Conservation (phyloP, 2,329 filamentous ascomycete species). For the Fusarium chuoi region DNA sequence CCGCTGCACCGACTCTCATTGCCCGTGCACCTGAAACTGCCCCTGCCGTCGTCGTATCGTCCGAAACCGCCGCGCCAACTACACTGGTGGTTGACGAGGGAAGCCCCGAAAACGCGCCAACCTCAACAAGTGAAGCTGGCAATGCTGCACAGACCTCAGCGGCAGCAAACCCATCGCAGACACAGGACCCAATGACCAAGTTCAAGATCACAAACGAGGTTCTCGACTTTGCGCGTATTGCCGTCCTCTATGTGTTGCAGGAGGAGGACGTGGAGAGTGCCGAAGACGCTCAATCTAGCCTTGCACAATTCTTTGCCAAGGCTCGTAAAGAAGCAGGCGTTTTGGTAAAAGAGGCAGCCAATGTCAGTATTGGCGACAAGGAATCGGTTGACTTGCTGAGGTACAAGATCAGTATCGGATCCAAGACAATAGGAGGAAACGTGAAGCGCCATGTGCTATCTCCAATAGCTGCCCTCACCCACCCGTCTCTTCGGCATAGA, state of each 20-base stretch:
- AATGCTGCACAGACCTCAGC: conserved; percentile 19
- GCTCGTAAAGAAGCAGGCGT: conserved; percentile 45
- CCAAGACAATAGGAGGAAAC: conserved; percentile 44
- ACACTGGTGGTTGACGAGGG: conserved; percentile 39
- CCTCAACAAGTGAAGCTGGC: conserved; percentile 8
- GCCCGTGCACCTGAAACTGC: conserved; percentile 17
- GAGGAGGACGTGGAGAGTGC: conserved; percentile 62
- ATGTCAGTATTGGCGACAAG: conserved; percentile 55
- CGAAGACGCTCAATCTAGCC: conserved; percentile 61
- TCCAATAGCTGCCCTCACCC: not conserved
- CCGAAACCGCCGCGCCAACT: conserved; percentile 28
- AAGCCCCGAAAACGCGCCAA: conserved; percentile 25
- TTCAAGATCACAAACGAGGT: conserved; percentile 66
- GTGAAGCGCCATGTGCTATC: conserved; percentile 30
- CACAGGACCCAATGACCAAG: conserved; percentile 22
- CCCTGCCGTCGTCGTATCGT: conserved; percentile 34
- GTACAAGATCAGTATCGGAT: conserved; percentile 54
- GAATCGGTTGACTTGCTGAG: conserved; percentile 63
- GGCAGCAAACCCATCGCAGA: conserved; percentile 19
- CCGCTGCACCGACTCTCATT: conserved; percentile 9
- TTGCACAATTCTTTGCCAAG: conserved; percentile 66
- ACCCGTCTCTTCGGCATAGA: not conserved
- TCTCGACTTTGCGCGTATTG: conserved; percentile 72
- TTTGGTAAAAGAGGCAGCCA: conserved; percentile 53
- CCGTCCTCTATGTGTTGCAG: conserved; percentile 71